phyloP scores from a whole-genome alignment of 345 rosid species.

The Hypericum perforatum region DNA sequence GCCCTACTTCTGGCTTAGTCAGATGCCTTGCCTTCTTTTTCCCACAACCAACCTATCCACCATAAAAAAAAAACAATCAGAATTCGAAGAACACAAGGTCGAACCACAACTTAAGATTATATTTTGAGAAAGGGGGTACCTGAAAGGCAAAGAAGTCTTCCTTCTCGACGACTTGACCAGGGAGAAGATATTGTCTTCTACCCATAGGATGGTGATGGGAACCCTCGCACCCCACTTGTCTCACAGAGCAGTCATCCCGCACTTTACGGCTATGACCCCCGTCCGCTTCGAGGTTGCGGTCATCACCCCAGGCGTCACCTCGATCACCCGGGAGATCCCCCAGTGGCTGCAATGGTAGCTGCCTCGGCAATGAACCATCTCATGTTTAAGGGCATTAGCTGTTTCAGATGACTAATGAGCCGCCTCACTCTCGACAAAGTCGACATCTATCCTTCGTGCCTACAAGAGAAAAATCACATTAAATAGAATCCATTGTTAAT shows the following conservation, averaged over 20 bases:
- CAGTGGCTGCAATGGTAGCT: not conserved
- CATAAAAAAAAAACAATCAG: conserved; percentile 25
- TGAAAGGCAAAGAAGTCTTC: conserved; percentile 79
- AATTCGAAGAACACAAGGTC: no score
- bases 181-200: conserved; percentile 81
- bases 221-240: conserved; percentile 95
- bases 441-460: no score
- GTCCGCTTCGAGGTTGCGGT: conserved; percentile 52
- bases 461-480: no score
- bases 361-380: no score
- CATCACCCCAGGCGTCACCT: conserved; percentile 55
- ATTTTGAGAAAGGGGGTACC: conserved; percentile 25
- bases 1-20: conserved; percentile 87
- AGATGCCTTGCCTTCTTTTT: conserved; percentile 91
- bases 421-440: no score
- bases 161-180: conserved; percentile 84
- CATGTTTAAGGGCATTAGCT: no score
- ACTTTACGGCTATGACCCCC: conserved; percentile 79
- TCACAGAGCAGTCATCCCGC: conserved; percentile 88
- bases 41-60: conserved; percentile 77
- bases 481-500: no score
- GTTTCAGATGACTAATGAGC: no score
- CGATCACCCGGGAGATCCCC: conserved; percentile 35
- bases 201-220: conserved; percentile 71
- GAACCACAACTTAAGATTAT: no score